Base-by-base conservation (phyloP, 164 flowering plant species). In the Hamamelis virginiana region DNA sequence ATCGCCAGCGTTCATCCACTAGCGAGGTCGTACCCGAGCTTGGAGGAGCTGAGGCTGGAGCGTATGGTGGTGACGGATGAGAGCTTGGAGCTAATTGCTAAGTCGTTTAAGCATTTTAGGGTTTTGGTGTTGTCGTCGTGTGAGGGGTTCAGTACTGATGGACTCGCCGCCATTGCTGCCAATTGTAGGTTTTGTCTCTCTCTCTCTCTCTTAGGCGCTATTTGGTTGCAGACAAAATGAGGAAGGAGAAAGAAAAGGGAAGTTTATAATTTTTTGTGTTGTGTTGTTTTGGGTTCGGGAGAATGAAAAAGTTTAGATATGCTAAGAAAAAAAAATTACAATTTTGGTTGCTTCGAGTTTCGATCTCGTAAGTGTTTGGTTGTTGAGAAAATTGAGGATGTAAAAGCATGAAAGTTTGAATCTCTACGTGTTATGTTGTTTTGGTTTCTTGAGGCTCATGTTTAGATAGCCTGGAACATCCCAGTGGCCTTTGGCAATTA, bases 131-230 rank as follows among this genome's bases (percentile, higher is more conserved):
- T 89, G 18, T 66, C 78, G 13, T 80, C 86, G 6, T 91, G 98
- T 59, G 96, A 88, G 66, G 97, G 98, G 12, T 91, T 91, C 71
- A 80, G 81, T 38, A 86, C 94, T 28, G 84, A 86, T 66, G 98
- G 97, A 3, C 87, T 91, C 12, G 88, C 92, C 38, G 80, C 92
- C 70, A 82, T 93, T 80, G 97, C 98, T 63, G 83, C 90, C 9
- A 89, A 89, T 80, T 93, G 98, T 94, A 91, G 89, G 98, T 91
- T 56, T 65, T 16, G 19, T 16, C 38, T 58, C 59, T 33, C 26
- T 25, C 15, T 27, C 22, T 14, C n/a, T 63, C 19, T 43, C 22
- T 55, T 18, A 26, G 10, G 1, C 13, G 21, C 38, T 26, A 11
- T 26, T 59, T 59, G 43, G 62, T 59, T 26, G 38, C n/a, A 26